These are phyloP conservation scores for Fomitopsis serialis DNA, from an alignment of 768 basidiomycete species.

Conservation along the genomic window DNA sequence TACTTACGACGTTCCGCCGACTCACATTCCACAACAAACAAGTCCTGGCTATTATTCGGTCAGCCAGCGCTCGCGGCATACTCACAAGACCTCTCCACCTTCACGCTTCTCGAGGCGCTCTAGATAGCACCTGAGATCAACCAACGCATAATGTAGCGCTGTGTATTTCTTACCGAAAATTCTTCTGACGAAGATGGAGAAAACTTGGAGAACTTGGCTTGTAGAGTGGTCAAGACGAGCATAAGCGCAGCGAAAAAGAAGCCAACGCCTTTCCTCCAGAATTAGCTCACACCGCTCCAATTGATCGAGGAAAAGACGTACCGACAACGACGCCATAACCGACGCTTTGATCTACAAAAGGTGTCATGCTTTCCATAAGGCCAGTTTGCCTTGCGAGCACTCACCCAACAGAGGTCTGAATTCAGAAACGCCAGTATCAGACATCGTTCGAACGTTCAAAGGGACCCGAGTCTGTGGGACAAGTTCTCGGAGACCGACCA, in stretches of 20 bases:
- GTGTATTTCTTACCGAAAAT: conserved; percentile 31
- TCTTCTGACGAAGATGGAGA: conserved; percentile 45
- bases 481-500: not conserved
- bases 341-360: conserved; percentile 33
- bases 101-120: conserved; percentile 43
- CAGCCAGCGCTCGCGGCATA: not conserved
- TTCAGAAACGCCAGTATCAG: conserved; percentile 19
- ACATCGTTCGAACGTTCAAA: not conserved
- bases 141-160: not conserved
- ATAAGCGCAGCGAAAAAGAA: conserved; percentile 46
- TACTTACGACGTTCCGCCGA: not conserved
- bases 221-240: conserved; percentile 39
- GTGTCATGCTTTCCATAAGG: not conserved
- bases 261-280: conserved; percentile 34
- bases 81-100: conserved; percentile 22
- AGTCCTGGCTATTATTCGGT: conserved; percentile 33
- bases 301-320: conserved; percentile 13
- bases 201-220: conserved; percentile 40
- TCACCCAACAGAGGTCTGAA: conserved; percentile 37
- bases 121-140: conserved; percentile 6
- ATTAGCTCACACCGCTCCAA: not conserved
- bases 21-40: conserved; percentile 45
- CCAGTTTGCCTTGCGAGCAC: conserved; percentile 1
- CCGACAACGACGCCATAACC: conserved; percentile 47
- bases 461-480: not conserved